Conservation (phyloP, 257 asterid species). For the Perilla frutescens region DNA sequence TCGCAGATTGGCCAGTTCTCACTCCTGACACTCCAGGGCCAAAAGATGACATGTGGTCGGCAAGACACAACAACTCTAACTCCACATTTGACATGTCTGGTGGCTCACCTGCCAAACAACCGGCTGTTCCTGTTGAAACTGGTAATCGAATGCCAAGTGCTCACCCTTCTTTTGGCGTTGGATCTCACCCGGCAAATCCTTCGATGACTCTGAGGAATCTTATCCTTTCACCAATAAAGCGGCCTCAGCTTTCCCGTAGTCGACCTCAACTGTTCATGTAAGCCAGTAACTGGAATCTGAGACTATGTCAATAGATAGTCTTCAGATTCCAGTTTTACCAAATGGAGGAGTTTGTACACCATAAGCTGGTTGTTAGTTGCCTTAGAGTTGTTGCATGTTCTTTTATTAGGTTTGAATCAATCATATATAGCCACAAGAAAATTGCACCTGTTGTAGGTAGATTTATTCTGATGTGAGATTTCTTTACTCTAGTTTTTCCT, state of each 20-base stretch:
- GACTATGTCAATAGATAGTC: neutral
- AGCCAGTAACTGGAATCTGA: neutral
- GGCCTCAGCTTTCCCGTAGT: constrained; percentile 35
- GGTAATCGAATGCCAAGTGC: constrained; percentile 25
- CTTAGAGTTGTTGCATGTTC: constrained; percentile 1
- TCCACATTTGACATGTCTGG: constrained; percentile 34
- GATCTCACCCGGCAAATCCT: constrained; percentile 30
- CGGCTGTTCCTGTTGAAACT: constrained; percentile 22
- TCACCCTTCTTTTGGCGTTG: constrained; percentile 28
- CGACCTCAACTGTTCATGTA: constrained; percentile 34
- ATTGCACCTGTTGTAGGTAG: constrained; percentile 23
- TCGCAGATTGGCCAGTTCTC: constrained; percentile 85
- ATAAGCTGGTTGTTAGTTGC: constrained; percentile 2
- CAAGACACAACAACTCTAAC: constrained; percentile 57
- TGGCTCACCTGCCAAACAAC: constrained; percentile 31
- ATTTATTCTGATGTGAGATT: constrained; percentile 28
- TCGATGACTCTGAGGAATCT: constrained; percentile 38
- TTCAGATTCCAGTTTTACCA: constrained; percentile 27
- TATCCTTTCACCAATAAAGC: constrained; percentile 34
- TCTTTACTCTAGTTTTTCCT: neutral
- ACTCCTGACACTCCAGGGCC: constrained; percentile 99
- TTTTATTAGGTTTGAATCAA: constrained; percentile 14
- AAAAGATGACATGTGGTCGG: constrained; percentile 84
- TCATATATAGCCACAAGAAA: constrained; percentile 8
- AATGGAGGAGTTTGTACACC: constrained; percentile 5